phyloP scores from a whole-genome alignment of 148 eudicot genomes.

The Persicaria maculosa region DNA sequence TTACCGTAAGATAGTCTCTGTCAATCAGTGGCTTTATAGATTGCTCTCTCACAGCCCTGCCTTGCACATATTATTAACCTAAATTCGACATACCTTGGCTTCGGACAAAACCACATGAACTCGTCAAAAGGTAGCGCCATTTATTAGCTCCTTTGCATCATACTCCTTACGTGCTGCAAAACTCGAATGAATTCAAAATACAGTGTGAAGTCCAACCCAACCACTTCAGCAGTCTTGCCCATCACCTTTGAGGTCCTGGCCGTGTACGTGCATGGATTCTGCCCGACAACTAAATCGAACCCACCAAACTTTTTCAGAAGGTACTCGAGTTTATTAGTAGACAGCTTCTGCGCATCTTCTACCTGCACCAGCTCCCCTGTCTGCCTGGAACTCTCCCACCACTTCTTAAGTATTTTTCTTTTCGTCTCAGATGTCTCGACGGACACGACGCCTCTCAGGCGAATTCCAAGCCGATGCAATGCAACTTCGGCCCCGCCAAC shows the following conservation, averaged over 20 bases:
- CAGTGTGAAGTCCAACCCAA: constrained; percentile 53
- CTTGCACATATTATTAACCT: too few species aligned
- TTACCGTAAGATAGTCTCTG: too few species aligned
- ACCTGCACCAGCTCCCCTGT: constrained; percentile 74
- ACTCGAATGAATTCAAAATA: constrained; percentile 82
- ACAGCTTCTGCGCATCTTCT: constrained; percentile 55
- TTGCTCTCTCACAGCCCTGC: too few species aligned
- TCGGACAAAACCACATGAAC: too few species aligned
- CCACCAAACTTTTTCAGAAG: constrained; percentile 47
- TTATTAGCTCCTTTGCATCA: constrained; percentile 23
- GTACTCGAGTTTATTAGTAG: constrained; percentile 51
- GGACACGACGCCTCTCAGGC: constrained; percentile 63
- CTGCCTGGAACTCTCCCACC: constrained; percentile 74
- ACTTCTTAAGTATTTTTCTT: constrained; percentile 50
- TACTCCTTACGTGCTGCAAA: constrained; percentile 57
- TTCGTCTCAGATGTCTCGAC: constrained; percentile 64
- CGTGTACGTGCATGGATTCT: constrained; percentile 49
- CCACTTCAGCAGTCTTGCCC: constrained; percentile 23
- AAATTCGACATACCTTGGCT: too few species aligned
- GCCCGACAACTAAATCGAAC: constrained; percentile 72
- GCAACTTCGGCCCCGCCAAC: constrained; percentile 85
- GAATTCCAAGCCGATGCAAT: constrained; percentile 68
- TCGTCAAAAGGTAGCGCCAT: not conserved
- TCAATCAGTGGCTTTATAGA: too few species aligned
- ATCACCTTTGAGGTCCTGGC: constrained; percentile 23